Evolutionary conservation across 108 stramenopile genomes (phyloP), one percentile per base, ranked within the genome.

Genomic region (Skeletonema grethae): DNA sequence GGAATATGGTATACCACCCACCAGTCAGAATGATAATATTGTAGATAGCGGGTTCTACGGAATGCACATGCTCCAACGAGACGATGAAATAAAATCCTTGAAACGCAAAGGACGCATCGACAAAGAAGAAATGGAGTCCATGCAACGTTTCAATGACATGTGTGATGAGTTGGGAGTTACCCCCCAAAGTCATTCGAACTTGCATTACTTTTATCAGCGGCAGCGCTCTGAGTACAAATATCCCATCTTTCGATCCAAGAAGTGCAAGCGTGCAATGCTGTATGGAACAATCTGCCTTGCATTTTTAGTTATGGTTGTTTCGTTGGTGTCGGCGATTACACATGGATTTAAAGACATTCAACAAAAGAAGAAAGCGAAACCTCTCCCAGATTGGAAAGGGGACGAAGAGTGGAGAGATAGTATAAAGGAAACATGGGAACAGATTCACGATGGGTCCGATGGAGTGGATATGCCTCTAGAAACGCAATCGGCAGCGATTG

Each of bases 111-210:
- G 22, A 53, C 22, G 22, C 8, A 7, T 48, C 28, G 38, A 62
- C 41, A 18, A 22, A 8, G 74, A 67, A 12, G 67, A 75, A 25
- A 66, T 50, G 15, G 70, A 66, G 5, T 28, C 18, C 39, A 65
- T 57, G 20, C 57, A 63, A 55, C 29, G 46, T 20, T 69, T 79
- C 48, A 50, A 53, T 31, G 78, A 72, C 5, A 30, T 68, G 11
- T 79, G 78, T 48, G 50, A 72, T 55, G 78, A 79, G 31, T 46
- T 79, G 7, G 78, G 78, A 4, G 78, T 79, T 0, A 79, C 78
- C 4, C 46, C 58, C 22, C 29, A 20, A 13, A 79, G 71, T 5
- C 78, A 79, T 64, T 62, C 70, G 0, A 53, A 55, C 9, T 29
- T 79, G 18, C 64, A 71, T 31, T 16, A 41, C 46, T 63, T 64